Evolutionary conservation across 768 basidiomycete genomes (phyloP).

Genomic region (Galerina marginata): DNA sequence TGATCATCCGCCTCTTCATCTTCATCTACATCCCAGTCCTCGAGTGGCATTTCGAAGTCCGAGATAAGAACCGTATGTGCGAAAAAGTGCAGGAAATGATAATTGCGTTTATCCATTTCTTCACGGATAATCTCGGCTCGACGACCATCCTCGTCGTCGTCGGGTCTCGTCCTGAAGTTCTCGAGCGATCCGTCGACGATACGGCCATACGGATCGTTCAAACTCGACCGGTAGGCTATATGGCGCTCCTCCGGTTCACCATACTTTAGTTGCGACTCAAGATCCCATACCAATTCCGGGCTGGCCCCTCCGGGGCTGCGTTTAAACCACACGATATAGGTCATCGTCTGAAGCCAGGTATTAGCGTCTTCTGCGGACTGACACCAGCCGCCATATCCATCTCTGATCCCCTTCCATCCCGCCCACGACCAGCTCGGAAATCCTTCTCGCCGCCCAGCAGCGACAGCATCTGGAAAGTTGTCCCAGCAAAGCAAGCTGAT

Average conservation of each 20-base stretch:
- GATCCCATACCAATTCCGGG: conserved; percentile 1
- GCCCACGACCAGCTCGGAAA: conserved; percentile 11
- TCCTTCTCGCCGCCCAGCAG: not conserved
- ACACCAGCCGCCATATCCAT: not conserved
- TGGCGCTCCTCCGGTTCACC: not conserved
- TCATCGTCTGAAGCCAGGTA: not conserved
- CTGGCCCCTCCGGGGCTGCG: not conserved
- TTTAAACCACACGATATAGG: conserved; percentile 6
- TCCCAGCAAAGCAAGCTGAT: not conserved
- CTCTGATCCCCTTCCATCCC: not conserved
- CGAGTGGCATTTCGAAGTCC: not conserved
- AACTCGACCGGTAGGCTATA: not conserved
- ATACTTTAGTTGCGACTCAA: not conserved
- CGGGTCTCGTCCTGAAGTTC: not conserved
- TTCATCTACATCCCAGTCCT: not conserved
- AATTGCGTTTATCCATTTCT: not conserved
- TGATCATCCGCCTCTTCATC: too few relatives aligned
- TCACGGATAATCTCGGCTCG: not conserved
- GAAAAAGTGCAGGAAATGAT: conserved; percentile 1
- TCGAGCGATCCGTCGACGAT: not conserved
- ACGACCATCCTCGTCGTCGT: not conserved
- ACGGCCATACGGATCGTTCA: not conserved
- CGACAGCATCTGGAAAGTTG: not conserved
- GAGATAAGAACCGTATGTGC: not conserved
- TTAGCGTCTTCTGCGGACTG: not conserved